Evolutionary conservation across 2,329 filamentous ascomycete genomes (phyloP).

Genomic region (Cladosporium sp.): DNA sequence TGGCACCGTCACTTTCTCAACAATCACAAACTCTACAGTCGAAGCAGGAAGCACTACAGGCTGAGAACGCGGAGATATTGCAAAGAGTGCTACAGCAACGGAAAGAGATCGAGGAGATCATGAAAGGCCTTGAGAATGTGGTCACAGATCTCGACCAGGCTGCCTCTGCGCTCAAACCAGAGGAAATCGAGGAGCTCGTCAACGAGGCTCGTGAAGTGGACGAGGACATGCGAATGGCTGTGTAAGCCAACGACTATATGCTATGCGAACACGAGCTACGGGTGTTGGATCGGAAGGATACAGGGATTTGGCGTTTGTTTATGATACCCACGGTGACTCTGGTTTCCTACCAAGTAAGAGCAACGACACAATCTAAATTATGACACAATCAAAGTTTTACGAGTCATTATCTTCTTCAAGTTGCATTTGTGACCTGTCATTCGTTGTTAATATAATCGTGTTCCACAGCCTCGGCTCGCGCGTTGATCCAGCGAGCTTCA

Average conservation of each 20-base stretch:
- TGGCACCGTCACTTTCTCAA: slow-evolving; percentile 52
- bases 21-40: slow-evolving; percentile 46
- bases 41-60: slow-evolving; percentile 48
- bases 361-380: background rate
- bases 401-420: background rate
- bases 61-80: slow-evolving; percentile 51
- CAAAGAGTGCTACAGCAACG: slow-evolving; percentile 51
- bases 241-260: slow-evolving; percentile 10
- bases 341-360: background rate
- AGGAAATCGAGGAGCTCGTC: slow-evolving; percentile 26
- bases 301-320: slow-evolving; percentile 5
- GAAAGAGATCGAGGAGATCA: slow-evolving; percentile 53
- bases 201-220: slow-evolving; percentile 29
- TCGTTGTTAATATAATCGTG: background rate
- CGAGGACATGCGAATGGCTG: slow-evolving; percentile 22
- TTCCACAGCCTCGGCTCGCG: background rate
- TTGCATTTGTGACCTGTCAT: background rate
- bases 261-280: background rate
- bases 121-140: slow-evolving; percentile 52
- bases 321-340: slow-evolving; percentile 6
- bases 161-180: slow-evolving; percentile 36
- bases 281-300: background rate
- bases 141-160: slow-evolving; percentile 54
- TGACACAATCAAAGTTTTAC: background rate
- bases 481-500: background rate